phyloP scores from a whole-genome alignment of 768 basidiomycete species.

The Boletus edulis region DNA sequence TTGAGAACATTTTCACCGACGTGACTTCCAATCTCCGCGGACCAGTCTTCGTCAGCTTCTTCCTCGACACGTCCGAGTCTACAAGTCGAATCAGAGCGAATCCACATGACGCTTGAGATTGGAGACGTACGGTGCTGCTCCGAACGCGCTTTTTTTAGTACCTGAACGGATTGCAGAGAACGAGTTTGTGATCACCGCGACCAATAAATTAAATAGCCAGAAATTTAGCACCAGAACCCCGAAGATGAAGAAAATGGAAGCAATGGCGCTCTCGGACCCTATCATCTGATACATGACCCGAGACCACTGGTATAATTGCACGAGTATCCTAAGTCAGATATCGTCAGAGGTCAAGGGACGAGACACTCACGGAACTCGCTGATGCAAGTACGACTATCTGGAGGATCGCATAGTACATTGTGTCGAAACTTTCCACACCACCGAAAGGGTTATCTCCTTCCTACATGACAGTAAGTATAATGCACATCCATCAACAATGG shows the following conservation, averaged over 20 bases:
- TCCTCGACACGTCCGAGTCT: slow-evolving; percentile 44
- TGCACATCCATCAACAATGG: neutral
- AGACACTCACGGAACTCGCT: slow-evolving; percentile 62
- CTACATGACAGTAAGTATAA: slow-evolving; percentile 31
- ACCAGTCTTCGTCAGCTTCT: slow-evolving; percentile 66
- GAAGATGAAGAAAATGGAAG: slow-evolving; percentile 83
- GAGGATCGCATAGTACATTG: slow-evolving; percentile 73
- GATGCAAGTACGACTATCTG: slow-evolving; percentile 86
- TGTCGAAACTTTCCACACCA: slow-evolving; percentile 82
- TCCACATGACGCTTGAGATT: neutral
- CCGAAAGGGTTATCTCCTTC: slow-evolving; percentile 63
- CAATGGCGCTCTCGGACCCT: slow-evolving; percentile 87
- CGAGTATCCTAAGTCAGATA: neutral
- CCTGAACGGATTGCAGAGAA: slow-evolving; percentile 85
- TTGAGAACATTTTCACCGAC: slow-evolving; percentile 49
- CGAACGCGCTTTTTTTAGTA: slow-evolving; percentile 91
- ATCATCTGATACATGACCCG: slow-evolving; percentile 85
- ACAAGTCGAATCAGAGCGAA: neutral
- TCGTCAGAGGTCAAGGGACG: neutral
- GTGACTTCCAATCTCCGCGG: slow-evolving; percentile 43
- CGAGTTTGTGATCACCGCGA: slow-evolving; percentile 93
- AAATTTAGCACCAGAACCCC: slow-evolving; percentile 88
- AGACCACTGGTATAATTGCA: slow-evolving; percentile 53
- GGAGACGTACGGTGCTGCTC: slow-evolving; percentile 49
- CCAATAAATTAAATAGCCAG: slow-evolving; percentile 90